A percentile compares a stretch with the other conserved stretches of the same genome.
These are phyloP conservation scores for Marasmius sp. DNA, from an alignment of 1,284 basidiomycete species.

Conservation along the genomic window DNA sequence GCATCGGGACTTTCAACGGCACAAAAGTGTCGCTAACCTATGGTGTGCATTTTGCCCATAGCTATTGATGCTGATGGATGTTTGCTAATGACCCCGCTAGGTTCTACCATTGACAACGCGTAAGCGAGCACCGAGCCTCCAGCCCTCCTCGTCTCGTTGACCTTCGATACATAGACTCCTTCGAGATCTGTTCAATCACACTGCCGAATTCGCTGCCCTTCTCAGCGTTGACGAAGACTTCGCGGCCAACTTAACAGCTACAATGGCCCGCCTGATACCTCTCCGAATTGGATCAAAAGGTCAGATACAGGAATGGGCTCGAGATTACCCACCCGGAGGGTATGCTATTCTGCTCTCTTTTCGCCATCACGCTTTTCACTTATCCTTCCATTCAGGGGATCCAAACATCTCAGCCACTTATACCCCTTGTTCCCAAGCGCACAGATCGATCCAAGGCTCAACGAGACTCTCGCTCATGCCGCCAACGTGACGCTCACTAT, in stretches of 20 bases:
- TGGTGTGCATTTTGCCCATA: slow-evolving; percentile 3
- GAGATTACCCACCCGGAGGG: slow-evolving; percentile 12
- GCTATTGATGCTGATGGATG: background rate
- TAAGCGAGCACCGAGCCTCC: background rate
- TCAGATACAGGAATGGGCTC: slow-evolving; percentile 18
- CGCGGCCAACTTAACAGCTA: slow-evolving; percentile 11
- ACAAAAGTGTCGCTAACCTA: slow-evolving; percentile 16
- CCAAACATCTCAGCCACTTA: slow-evolving; percentile 13
- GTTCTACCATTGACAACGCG: slow-evolving; percentile 20
- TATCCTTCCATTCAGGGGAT: background rate
- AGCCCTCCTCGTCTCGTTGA: background rate
- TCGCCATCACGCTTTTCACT: background rate
- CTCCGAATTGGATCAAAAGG: slow-evolving; percentile 18
- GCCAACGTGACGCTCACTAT: slow-evolving; percentile 14
- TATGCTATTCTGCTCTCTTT: background rate
- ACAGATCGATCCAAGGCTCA: slow-evolving; percentile 19
- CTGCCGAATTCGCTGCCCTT: slow-evolving; percentile 14
- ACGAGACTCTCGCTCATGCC: slow-evolving; percentile 15
- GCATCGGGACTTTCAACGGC: slow-evolving; percentile 14
- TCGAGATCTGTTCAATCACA: slow-evolving; percentile 19
- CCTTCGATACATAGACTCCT: slow-evolving; percentile 8
- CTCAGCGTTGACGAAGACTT: slow-evolving; percentile 16
- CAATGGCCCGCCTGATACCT: slow-evolving; percentile 14
- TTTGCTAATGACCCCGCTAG: background rate
- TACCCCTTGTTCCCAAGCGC: slow-evolving; percentile 18